Base-by-base conservation (phyloP, 345 rosid species). In the Chamaenerion angustifolium region DNA sequence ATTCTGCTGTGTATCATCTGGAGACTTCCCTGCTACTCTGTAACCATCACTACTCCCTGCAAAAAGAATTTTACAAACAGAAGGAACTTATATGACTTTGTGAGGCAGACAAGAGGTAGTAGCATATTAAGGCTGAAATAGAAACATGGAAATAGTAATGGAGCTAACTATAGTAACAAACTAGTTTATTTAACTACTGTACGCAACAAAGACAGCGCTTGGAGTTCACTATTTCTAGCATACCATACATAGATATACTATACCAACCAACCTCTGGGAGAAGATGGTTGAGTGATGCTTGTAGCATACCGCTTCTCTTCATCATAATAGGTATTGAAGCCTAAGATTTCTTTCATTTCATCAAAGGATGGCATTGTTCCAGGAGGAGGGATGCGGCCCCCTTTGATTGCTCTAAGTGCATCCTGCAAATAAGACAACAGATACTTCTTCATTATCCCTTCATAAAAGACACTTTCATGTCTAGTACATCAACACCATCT, bases 321-420 rank as follows among this genome's bases (percentile, higher is more conserved):
- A 64, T 85, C 88, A 48, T 73, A 77, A 70, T 85, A 85, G 42
- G 64, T 12, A 2, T 81, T 78, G 64, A 75, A 81, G 51, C 98
- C 95, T 61, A 90, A 69, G 49, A 75, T 70, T 58, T 83, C 84
- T 66, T 83, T 67, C 16, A 90, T 79, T 68, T 85, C 95, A 51
- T 76, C 75, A 45, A 90, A 81, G 45, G 94, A 57, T 10, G 86
- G 80, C 84, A 86, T 81, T 78, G 86, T 90, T 75, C 88, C 94
- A 31, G 95, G 98, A 43, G 92, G 72, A 50, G 94, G 98, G 43
- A 90, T 70, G 37, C 92, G 81, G 17, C 98, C 95, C 61, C 98
- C 80, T 63, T 79, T 85, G 25, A 90, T 77, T 41, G 94, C 95
- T 53, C 49, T 43, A 6, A 90, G 68, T 54, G 95, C 68, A 51